Evolutionary conservation across 1,284 basidiomycete species (phyloP), one percentile per base, ranked within the genome.

Genomic region (Cryptococcus sp.): DNA sequence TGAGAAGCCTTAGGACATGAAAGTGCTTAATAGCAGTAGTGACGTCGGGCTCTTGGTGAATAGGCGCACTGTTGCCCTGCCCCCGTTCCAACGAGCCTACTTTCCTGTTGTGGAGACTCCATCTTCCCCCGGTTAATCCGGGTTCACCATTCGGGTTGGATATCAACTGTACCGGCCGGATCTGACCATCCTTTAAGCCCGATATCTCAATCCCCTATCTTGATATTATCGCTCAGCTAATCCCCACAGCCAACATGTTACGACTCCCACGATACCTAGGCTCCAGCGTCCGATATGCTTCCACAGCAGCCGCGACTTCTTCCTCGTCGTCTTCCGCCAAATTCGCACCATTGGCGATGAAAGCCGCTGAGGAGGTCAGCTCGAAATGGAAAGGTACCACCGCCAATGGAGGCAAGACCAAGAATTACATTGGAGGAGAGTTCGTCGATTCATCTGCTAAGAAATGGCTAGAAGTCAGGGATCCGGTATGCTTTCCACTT

Each of bases 371-470:
- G 50, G 63, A 71, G 49, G 69, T 73, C 43, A 57, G 59, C 16
- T 50, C 57, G 42, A 66, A 67, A 54, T 94, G 91, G 89, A 85
- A 85, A 62, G 91, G 91, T 49, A 91, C 91, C 11, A 88, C 80
- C 55, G 85, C 85, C 32, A 81, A 82, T 14, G 91, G 91, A 16
- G 86, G 82, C 45, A 85, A 80, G 59, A 92, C 89, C 45, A 91
- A 87, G 81, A 91, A 91, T 75, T 93, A 85, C 75, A 87, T 94
- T 57, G 85, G 83, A 24, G 92, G 92, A 32, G 80, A 89, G 75
- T 96, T 93, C 64, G 79, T 54, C 18, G 72, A 93, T 64, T 90
- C 87, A 74, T 83, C 83, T 65, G 76, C 88, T 3, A 75, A 79
- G 2, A 78, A 85, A 53, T 94, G 88, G 86, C 81, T 89, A 54